Evolutionary conservation across 1,284 basidiomycete genomes (phyloP).

Genomic region (Ceratobasidium sp.): DNA sequence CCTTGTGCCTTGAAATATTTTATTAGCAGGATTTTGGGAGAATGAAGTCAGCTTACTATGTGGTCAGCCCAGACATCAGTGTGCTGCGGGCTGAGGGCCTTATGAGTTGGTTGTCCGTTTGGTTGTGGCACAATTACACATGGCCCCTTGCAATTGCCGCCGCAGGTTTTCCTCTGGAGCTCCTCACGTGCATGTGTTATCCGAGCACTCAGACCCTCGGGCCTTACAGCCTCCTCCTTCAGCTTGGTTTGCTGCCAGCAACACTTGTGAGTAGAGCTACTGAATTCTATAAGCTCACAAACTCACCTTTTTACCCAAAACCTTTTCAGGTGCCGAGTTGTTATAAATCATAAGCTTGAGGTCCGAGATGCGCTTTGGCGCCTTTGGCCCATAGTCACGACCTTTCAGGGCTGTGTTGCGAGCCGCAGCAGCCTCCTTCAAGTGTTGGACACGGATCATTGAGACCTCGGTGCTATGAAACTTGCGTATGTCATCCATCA

Average conservation of each 20-base stretch:
- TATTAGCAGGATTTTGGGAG: too few relatives aligned
- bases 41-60: neutral
- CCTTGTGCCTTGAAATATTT: too few relatives aligned
- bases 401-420: neutral
- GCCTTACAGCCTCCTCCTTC: neutral
- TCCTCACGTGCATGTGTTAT: neutral
- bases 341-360: slow-evolving; percentile 1
- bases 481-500: neutral
- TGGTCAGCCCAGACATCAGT: slow-evolving; percentile 1
- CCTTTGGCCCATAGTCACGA: neutral
- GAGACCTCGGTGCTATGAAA: neutral
- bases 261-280: too few relatives aligned
- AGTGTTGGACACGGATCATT: neutral
- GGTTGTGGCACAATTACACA: neutral
- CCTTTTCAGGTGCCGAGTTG: neutral
- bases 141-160: neutral
- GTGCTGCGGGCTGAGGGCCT: neutral
- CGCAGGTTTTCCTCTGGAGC: neutral
- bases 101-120: neutral
- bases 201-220: neutral
- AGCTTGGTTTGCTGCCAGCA: neutral
- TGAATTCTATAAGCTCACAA: neutral
- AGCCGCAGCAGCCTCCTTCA: too few relatives aligned
- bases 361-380: neutral
- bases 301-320: neutral